These are phyloP conservation scores for Coccomyxa sp. DNA, from an alignment of 139 green algal species.

Conservation along the genomic window DNA sequence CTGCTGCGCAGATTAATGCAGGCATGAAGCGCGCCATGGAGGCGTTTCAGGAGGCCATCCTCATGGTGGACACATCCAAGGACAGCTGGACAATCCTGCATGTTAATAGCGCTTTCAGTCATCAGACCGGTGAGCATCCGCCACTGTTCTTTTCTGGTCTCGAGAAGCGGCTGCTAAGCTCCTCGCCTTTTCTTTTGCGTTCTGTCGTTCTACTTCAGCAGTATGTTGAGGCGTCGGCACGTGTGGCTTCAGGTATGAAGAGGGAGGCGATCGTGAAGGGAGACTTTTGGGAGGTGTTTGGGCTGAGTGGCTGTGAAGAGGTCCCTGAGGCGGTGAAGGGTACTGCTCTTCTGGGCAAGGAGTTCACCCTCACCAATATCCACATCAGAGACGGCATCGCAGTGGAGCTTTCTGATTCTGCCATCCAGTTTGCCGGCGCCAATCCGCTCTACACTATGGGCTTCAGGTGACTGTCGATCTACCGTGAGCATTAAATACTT, in stretches of 20 bases:
- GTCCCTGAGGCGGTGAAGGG: neutral
- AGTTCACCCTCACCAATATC: neutral
- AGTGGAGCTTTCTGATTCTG: neutral
- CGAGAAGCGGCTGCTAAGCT: neutral
- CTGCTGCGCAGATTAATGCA: slow-evolving; percentile 7
- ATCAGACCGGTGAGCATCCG: neutral
- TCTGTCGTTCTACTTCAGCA: neutral
- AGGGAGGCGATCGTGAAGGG: neutral
- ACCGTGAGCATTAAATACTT: neutral
- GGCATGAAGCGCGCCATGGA: slow-evolving; percentile 54
- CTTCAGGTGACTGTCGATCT: neutral
- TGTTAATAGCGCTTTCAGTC: slow-evolving; percentile 42
- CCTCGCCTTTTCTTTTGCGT: neutral
- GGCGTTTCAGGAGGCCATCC: slow-evolving; percentile 67
- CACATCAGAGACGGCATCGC: neutral
- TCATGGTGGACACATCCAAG: slow-evolving; percentile 56
- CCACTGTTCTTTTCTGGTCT: neutral
- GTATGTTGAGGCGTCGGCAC: neutral
- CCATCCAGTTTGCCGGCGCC: too few relatives aligned
- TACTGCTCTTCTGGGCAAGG: neutral
- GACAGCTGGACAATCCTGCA: slow-evolving; percentile 57
- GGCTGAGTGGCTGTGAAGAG: neutral
- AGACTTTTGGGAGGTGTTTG: neutral
- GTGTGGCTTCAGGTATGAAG: neutral
- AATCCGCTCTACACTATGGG: neutral